These are phyloP conservation scores for Isochrysis galbana DNA, from an alignment of 78 protist species.

Conservation along the genomic window DNA sequence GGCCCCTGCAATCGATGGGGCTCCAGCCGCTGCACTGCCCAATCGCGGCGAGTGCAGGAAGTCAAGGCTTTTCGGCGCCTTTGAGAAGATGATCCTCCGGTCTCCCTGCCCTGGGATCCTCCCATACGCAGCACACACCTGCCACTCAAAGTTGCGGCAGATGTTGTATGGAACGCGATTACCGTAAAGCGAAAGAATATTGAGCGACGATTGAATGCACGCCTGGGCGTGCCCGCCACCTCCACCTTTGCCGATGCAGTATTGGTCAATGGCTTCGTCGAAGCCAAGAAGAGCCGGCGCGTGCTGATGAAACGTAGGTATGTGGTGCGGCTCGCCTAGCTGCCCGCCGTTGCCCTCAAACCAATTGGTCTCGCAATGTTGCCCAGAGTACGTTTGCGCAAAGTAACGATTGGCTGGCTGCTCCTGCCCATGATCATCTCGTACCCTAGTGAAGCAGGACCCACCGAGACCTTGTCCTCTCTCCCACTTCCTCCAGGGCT, in stretches of 20 bases:
- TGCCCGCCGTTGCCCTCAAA: background rate
- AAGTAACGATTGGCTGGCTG: background rate
- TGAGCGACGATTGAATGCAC: background rate
- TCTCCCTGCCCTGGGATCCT: background rate
- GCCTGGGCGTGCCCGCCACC: background rate
- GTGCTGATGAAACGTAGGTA: background rate
- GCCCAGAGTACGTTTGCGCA: background rate
- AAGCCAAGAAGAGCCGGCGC: conserved; percentile 3
- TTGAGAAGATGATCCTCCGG: background rate
- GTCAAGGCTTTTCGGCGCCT: background rate
- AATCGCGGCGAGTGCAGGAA: background rate
- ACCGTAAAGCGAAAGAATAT: background rate
- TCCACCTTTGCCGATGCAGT: background rate
- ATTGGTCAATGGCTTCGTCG: background rate
- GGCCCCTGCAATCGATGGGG: background rate
- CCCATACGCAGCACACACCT: background rate
- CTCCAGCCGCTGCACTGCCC: background rate
- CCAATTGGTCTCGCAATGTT: background rate
- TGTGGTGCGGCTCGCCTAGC: background rate
- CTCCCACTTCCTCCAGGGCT: background rate
- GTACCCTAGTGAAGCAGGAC: background rate
- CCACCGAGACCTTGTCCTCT: background rate
- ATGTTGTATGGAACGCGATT: background rate
- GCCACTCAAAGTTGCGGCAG: background rate
- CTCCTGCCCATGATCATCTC: background rate